Base-by-base conservation (phyloP, 352 stramenopile genomes). In the Globisporangium cederbergense region DNA sequence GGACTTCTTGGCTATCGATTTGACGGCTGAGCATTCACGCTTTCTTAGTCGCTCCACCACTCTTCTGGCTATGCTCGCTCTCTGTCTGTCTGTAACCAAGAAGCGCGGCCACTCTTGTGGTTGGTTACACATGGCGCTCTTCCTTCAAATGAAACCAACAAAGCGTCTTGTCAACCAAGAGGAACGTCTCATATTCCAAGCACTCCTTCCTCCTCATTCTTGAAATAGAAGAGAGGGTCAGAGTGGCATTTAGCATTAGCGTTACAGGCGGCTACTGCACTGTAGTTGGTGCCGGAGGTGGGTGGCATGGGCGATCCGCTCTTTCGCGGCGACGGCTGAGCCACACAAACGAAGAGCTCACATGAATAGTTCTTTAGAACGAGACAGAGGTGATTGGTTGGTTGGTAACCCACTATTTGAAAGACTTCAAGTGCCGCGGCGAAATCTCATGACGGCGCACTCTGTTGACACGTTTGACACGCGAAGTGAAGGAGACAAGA, bases 381-480 rank as follows among this genome's bases (percentile, higher is more conserved):
- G 0, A 42, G 11, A 10, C 36, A 42, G 36, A 16, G 9, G 43
- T 50, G 43, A 7, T 18, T 42, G 36, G 36, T 42, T 42, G 9
- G 36, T 42, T 14, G 4, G 8, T 14, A 11, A 14, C 8, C 9
- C 36, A 40, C 7, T 40, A 40, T 10, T 40, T 10, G 9, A 25
- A 25, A 25, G 22, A 25, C 11, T 7, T 40, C 34, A 40, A 42
- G 36, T 42, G 36, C 32, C 4, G 32, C 16, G 1, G n/a, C 32
- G 46, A 32, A 53, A 32, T 53, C 47, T 50, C 55, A 43, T 43
- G 16, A n/a, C 34, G 32, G 2, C n/a, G 22, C 40, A 49, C 55
- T 32, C 55, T 61, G 25, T 42, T 52, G 55, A 61, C 55, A 40
- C 55, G 55, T 52, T 52, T 61, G 55, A 61, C 55, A 61, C 40